Evolutionary conservation across 495 filamentous ascomycete species (phyloP).

Genomic region (Aspergillus indologenus): DNA sequence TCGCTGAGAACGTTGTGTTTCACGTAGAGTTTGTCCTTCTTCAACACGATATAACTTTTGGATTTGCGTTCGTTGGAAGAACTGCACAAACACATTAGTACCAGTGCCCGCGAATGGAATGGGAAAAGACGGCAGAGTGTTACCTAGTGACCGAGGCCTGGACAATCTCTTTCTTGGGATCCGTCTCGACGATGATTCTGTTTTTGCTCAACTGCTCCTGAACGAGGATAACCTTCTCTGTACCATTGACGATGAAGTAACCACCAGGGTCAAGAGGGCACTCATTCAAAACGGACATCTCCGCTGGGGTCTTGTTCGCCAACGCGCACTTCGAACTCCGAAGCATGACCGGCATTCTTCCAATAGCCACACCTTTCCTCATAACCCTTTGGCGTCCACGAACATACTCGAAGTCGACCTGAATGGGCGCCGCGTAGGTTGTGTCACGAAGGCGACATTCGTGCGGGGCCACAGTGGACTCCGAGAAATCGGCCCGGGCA

Average conservation of each 20-base stretch:
- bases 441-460: slow-evolving; percentile 94
- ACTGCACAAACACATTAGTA: slow-evolving; percentile 42
- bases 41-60: slow-evolving; percentile 89
- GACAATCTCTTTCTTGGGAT: slow-evolving; percentile 85
- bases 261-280: slow-evolving; percentile 95
- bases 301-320: slow-evolving; percentile 68
- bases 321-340: slow-evolving; percentile 90
- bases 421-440: slow-evolving; percentile 90
- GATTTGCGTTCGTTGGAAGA: slow-evolving; percentile 96
- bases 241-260: slow-evolving; percentile 97
- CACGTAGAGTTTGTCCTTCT: slow-evolving; percentile 85
- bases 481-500: slow-evolving; percentile 49
- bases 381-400: slow-evolving; percentile 69
- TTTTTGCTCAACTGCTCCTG: slow-evolving; percentile 99
- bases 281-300: slow-evolving; percentile 87
- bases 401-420: slow-evolving; percentile 83
- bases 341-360: slow-evolving; percentile 93
- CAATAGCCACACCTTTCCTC: slow-evolving; percentile 71
- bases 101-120: background rate
- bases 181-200: slow-evolving; percentile 91
- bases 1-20: slow-evolving; percentile 92
- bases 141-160: slow-evolving; percentile 89
- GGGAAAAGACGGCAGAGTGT: background rate
- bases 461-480: slow-evolving; percentile 70
- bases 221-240: slow-evolving; percentile 96